Percentiles rank a stretch among this genome's conserved stretches.
Evolutionary conservation across 2,329 filamentous ascomycete species (phyloP).

Genomic region (Colletotrichum sp.): DNA sequence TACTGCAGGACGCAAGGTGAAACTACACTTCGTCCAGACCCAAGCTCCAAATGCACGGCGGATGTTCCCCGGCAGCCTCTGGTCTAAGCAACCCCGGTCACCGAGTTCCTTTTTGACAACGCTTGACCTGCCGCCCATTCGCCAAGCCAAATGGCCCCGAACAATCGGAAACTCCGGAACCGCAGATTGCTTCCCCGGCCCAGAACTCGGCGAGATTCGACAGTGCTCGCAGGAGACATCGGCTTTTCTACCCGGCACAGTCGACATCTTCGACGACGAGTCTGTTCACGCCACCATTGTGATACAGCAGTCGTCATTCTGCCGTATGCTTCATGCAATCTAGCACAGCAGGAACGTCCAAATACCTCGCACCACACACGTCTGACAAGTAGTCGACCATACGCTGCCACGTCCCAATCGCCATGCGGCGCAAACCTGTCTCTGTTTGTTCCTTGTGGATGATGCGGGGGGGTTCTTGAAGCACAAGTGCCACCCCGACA

Average conservation of each 20-base stretch:
- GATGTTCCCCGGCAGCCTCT: constrained; percentile 10
- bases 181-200: constrained; percentile 10
- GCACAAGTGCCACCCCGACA: neutral
- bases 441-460: neutral
- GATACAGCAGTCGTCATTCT: neutral
- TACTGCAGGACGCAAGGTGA: neutral
- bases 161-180: constrained; percentile 14
- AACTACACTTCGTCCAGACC: neutral
- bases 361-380: neutral
- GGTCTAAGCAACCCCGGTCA: constrained; percentile 11
- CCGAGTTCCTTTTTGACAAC: neutral
- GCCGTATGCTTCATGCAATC: neutral
- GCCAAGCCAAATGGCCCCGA: constrained; percentile 16
- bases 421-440: neutral
- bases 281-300: neutral
- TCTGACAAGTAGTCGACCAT: neutral
- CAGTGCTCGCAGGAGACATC: neutral
- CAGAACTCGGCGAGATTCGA: constrained; percentile 12
- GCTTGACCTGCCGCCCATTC: neutral
- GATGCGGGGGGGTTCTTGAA: neutral
- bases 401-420: neutral
- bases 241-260: constrained; percentile 11
- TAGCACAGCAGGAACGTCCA: neutral
- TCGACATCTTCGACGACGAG: neutral
- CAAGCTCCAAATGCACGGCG: neutral